Evolutionary conservation across 2,329 filamentous ascomycete genomes (phyloP).

Genomic region (Pyrenophora graminea): DNA sequence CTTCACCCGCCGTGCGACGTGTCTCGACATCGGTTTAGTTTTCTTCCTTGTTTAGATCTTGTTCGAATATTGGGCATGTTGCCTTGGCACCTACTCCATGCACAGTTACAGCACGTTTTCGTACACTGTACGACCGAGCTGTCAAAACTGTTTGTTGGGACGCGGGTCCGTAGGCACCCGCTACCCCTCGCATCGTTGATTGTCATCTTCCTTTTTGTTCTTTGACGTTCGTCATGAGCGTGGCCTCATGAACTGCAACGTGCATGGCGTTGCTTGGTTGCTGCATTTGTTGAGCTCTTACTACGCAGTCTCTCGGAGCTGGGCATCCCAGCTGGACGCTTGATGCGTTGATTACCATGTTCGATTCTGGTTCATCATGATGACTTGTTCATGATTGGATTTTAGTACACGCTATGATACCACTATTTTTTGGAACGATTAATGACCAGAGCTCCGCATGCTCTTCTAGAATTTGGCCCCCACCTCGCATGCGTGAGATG

Average conservation of each 20-base stretch:
- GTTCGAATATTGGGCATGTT: conserved; percentile 22
- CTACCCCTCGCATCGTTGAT: conserved; percentile 15
- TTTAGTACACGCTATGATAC: conserved; percentile 13
- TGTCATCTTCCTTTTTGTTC: conserved; percentile 18
- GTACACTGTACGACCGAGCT: conserved; percentile 29
- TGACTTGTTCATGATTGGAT: conserved; percentile 10
- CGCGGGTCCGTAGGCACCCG: conserved; percentile 16
- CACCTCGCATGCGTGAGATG: conserved; percentile 6
- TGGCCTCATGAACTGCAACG: conserved; percentile 7
- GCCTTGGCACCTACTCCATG: conserved; percentile 15
- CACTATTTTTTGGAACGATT: conserved; percentile 24
- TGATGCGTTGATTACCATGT: neutral
- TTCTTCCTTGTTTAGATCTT: conserved; percentile 9
- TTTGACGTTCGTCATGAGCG: conserved; percentile 21
- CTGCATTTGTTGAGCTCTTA: conserved; percentile 20
- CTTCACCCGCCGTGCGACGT: conserved; percentile 33
- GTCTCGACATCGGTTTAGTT: conserved; percentile 19
- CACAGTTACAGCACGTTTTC: conserved; percentile 23
- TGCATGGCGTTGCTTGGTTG: conserved; percentile 33
- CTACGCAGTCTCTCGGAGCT: conserved; percentile 5
- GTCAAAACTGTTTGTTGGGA: conserved; percentile 31
- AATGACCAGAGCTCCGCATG: conserved; percentile 20
- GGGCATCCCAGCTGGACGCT: conserved; percentile 4
- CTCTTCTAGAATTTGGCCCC: conserved; percentile 16
- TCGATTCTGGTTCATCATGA: conserved; percentile 10